phyloP scores from a whole-genome alignment of 2,329 filamentous ascomycete genomes.

The Albophoma yamanashiensis region DNA sequence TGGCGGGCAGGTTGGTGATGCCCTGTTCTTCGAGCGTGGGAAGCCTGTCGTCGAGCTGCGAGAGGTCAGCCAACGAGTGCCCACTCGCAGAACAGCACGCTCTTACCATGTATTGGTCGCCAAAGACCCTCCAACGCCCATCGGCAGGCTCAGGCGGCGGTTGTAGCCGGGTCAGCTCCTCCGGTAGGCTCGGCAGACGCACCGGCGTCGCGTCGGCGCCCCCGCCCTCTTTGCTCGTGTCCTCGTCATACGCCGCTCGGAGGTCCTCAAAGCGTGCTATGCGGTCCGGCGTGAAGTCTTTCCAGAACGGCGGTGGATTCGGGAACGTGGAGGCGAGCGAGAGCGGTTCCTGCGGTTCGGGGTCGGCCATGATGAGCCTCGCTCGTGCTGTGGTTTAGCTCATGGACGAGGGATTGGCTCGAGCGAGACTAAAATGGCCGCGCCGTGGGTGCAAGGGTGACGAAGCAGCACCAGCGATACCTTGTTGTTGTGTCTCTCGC shows the following conservation, averaged over 20 bases:
- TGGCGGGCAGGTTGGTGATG: conserved; percentile 53
- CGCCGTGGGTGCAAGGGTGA: background rate
- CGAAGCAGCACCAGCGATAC: background rate
- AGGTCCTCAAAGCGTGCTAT: conserved; percentile 41
- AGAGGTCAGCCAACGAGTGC: background rate
- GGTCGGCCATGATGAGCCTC: conserved; percentile 43
- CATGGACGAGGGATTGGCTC: background rate
- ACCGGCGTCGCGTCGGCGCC: conserved; percentile 15
- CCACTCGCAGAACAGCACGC: background rate
- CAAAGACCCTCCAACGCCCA: conserved; percentile 67
- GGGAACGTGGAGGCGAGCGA: conserved; percentile 62
- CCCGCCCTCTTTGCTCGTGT: conserved; percentile 4
- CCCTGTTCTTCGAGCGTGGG: conserved; percentile 59
- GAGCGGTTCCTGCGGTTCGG: conserved; percentile 23
- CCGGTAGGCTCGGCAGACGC: conserved; percentile 43
- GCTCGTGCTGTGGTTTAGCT: background rate
- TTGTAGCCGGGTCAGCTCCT: conserved; percentile 66
- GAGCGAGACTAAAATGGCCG: background rate
- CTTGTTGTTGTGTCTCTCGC: background rate
- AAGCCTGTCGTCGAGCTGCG: conserved; percentile 48
- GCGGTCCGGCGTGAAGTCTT: conserved; percentile 73
- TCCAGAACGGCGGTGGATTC: conserved; percentile 82
- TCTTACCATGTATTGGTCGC: conserved; percentile 48
- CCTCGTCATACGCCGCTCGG: conserved; percentile 26
- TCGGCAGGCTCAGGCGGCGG: conserved; percentile 66